Evolutionary conservation across 148 eudicot species (phyloP), one percentile per base, ranked within the genome.

Genomic region (Rhododendron vialii): DNA sequence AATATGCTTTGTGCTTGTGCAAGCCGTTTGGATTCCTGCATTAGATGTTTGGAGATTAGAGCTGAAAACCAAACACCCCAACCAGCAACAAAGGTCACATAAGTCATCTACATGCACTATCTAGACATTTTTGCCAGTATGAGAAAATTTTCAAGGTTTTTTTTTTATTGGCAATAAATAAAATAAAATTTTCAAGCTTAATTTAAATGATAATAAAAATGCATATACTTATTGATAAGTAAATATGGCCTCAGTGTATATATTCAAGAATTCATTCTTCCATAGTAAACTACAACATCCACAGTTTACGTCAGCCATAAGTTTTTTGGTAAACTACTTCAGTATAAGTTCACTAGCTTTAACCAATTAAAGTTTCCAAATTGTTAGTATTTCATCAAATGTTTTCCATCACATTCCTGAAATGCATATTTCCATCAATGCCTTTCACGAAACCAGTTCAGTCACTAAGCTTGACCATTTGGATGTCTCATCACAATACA

Each of bases 11-110:
- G 96, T 45, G 95, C 90, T 90, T 91, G 97, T 8, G 92, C 91
- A 67, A 92, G 55, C 81, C 91, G 89, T 83, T 90, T 95, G 53
- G 87, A 71, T 90, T 96, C 99, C 96, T 95, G 92, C 89, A 89
- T 30, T 13, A 73, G 63, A 82, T 26, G 63, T 38, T 51, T 38
- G 79, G 61, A 85, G 55, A 47, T 65, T 79, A 80, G 38, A 82
- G 24, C 80, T 36, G 1, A 59, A 3, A 53, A 24, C 69, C 8
- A 80, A 65, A 35, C 53, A 55, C 57, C 47, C 48, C 76, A 13
- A 48, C 35, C 65, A 47, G 24, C 8, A 48, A 20, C 47, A 48
- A 76, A 43, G 33, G 45, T 71, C 73, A 53, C 77, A 67, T 55
- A 80, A 22, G 33, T 78, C 38, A 59, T 22, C 57, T 38, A 59